A percentile compares a stretch with the other conserved stretches of the same genome.
Evolutionary conservation across 2,329 filamentous ascomycete species (phyloP).

Genomic region (Thielaviopsis euricoi): DNA sequence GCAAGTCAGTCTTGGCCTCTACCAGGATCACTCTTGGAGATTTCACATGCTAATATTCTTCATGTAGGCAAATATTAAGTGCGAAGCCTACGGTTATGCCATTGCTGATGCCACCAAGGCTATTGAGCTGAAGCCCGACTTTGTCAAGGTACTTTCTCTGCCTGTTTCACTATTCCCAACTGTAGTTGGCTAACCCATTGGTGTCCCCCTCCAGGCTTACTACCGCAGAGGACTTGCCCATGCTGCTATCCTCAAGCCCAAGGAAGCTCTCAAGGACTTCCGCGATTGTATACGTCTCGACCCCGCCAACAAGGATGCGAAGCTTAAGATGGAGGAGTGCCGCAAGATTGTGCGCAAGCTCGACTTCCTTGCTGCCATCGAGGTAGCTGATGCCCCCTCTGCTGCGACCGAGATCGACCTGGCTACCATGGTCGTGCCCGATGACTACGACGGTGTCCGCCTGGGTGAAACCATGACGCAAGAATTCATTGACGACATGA

Average conservation of each 20-base stretch:
- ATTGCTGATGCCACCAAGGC: conserved; percentile 82
- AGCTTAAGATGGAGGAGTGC: conserved; percentile 79
- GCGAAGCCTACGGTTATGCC: conserved; percentile 87
- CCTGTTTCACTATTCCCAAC: not conserved
- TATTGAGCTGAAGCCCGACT: conserved; percentile 71
- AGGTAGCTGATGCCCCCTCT: conserved; percentile 80
- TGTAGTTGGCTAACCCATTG: not conserved
- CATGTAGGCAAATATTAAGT: conserved; percentile 73
- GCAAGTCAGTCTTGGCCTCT: conserved; percentile 44
- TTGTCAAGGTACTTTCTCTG: conserved; percentile 57
- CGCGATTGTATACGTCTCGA: conserved; percentile 78
- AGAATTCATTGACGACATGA: conserved; percentile 97
- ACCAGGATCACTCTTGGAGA: not conserved
- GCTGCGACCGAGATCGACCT: conserved; percentile 82
- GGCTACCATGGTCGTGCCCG: conserved; percentile 67
- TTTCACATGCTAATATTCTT: conserved; percentile 1
- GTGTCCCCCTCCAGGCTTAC: conserved; percentile 47
- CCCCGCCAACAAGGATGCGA: conserved; percentile 77
- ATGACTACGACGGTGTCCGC: conserved; percentile 67
- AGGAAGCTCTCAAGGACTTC: conserved; percentile 83
- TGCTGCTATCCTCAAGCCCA: conserved; percentile 75
- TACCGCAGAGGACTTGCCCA: conserved; percentile 86
- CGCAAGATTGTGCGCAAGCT: conserved; percentile 86
- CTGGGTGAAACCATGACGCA: conserved; percentile 77
- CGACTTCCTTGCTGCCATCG: conserved; percentile 89